These are phyloP conservation scores for Russula virescens DNA, from an alignment of 768 basidiomycete species.

Conservation along the genomic window DNA sequence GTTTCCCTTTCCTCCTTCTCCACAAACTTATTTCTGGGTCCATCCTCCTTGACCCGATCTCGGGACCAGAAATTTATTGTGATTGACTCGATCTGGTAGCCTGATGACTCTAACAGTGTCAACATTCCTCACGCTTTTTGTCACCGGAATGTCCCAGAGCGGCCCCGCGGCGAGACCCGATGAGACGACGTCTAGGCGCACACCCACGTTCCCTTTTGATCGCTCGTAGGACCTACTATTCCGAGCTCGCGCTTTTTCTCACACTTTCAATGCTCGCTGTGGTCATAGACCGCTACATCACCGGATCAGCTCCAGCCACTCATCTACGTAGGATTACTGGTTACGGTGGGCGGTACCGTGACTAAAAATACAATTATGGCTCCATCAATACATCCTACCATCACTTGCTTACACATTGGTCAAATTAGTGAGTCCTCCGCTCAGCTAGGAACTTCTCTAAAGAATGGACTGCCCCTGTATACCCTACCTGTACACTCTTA, in stretches of 20 bases:
- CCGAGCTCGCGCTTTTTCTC: slow-evolving; percentile 12
- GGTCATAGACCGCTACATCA: neutral
- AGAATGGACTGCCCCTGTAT: slow-evolving; percentile 10
- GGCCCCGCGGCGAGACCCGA: slow-evolving; percentile 13
- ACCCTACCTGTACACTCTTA: neutral
- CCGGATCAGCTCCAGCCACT: slow-evolving; percentile 1
- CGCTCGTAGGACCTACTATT: slow-evolving; percentile 14
- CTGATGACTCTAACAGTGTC: neutral
- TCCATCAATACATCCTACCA: slow-evolving; percentile 5
- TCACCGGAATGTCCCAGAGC: slow-evolving; percentile 11
- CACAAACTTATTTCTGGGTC: slow-evolving; percentile 2
- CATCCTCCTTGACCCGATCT: neutral
- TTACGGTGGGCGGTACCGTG: neutral
- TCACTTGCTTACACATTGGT: slow-evolving; percentile 5
- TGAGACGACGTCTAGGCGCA: slow-evolving; percentile 4
- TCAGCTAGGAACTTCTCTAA: slow-evolving; percentile 11
- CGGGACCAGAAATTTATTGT: neutral
- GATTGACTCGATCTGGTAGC: slow-evolving; percentile 13
- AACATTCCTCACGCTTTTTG: slow-evolving; percentile 3
- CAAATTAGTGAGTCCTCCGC: slow-evolving; percentile 8
- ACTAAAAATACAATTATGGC: neutral
- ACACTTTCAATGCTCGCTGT: neutral
- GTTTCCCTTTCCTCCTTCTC: slow-evolving; percentile 1
- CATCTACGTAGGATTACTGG: neutral
- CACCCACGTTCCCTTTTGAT: slow-evolving; percentile 15